phyloP scores from a whole-genome alignment of 176 grass and related monocot species.

The Calamus simplicifolius region DNA sequence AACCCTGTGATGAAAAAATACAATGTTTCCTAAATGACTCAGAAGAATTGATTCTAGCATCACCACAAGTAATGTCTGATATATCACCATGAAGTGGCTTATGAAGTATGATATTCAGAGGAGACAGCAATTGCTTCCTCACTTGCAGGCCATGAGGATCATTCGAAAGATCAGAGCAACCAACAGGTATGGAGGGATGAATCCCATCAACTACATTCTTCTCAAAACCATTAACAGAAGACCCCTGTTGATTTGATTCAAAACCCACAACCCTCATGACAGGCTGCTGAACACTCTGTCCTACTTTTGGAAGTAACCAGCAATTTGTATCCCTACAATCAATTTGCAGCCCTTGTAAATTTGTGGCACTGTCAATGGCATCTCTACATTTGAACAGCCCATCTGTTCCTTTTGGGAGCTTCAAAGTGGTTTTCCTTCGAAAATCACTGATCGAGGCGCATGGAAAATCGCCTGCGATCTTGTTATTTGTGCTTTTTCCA shows the following conservation, averaged over 20 bases:
- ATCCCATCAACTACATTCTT: constrained; percentile 25
- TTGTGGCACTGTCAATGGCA: constrained; percentile 14
- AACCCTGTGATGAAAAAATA: constrained; percentile 38
- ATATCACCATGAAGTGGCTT: constrained; percentile 48
- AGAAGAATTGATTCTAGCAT: constrained; percentile 18
- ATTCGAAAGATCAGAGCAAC: constrained; percentile 17
- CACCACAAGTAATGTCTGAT: constrained; percentile 46
- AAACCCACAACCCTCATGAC: constrained; percentile 71
- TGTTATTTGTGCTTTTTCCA: constrained; percentile 22
- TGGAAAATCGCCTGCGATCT: constrained; percentile 18
- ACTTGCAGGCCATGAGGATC: constrained; percentile 33
- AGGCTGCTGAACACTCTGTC: constrained; percentile 30
- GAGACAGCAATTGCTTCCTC: constrained; percentile 74
- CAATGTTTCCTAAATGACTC: constrained; percentile 24
- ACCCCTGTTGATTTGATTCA: constrained; percentile 32
- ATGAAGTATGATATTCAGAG: constrained; percentile 46
- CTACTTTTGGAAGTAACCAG: constrained; percentile 29
- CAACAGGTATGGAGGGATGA: constrained; percentile 34
- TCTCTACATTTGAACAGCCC: constrained; percentile 20
- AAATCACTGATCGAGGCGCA: constrained; percentile 26
- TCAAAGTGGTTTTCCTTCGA: constrained; percentile 32
- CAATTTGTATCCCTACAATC: constrained; percentile 26
- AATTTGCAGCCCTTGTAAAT: constrained; percentile 33
- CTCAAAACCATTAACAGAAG: constrained; percentile 18
- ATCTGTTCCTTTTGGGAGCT: constrained; percentile 20